phyloP scores from a whole-genome alignment of 495 filamentous ascomycete genomes.

The Aspergillus coremiiformis region DNA sequence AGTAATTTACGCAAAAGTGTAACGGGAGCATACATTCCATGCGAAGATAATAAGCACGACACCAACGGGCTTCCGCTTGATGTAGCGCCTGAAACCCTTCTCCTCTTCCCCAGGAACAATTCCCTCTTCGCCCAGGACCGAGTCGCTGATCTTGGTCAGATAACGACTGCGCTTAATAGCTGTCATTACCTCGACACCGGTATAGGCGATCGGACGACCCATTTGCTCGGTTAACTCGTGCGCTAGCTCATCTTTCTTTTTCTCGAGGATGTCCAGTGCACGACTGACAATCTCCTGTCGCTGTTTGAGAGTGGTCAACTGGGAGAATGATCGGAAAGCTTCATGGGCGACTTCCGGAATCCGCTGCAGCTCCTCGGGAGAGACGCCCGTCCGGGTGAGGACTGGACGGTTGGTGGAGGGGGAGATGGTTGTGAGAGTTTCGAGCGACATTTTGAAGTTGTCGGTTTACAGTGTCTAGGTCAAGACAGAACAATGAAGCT shows the following conservation, averaged over 20 bases:
- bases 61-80: conserved; percentile 78
- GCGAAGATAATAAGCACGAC: conserved; percentile 83
- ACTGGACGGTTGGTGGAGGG: conserved; percentile 76
- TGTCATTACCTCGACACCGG: conserved; percentile 70
- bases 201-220: conserved; percentile 85
- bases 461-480: background rate
- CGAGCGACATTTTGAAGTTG: conserved; percentile 53
- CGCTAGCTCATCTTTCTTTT: conserved; percentile 72
- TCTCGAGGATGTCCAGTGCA: conserved; percentile 58
- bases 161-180: conserved; percentile 76
- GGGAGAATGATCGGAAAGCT: conserved; percentile 64
- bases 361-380: conserved; percentile 54
- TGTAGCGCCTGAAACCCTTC: conserved; percentile 79
- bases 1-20: background rate
- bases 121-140: conserved; percentile 45
- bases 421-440: conserved; percentile 82
- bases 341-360: conserved; percentile 59
- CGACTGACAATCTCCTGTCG: conserved; percentile 71
- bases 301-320: conserved; percentile 53
- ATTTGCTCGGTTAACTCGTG: conserved; percentile 86
- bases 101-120: conserved; percentile 68
- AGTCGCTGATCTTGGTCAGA: conserved; percentile 67
- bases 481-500: background rate
- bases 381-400: conserved; percentile 64
- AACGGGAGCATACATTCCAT: conserved; percentile 68